phyloP scores from a whole-genome alignment of 163 green algal genomes.

The Scenedesmus sp. region DNA sequence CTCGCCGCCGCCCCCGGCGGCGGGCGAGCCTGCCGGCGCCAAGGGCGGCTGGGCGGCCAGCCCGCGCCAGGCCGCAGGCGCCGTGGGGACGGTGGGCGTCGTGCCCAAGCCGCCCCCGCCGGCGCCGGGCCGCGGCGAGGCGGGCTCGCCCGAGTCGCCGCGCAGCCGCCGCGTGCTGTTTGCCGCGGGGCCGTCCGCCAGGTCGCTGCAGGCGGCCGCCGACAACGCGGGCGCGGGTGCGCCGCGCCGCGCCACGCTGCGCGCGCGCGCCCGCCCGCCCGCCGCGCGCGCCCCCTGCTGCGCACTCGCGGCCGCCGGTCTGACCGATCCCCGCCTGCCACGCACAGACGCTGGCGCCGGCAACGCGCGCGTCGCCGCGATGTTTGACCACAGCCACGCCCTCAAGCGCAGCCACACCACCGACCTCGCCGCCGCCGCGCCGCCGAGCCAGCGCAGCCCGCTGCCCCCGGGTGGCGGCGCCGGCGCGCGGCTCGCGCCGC shows the following conservation, averaged over 20 bases:
- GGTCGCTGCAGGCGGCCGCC: slow-evolving; percentile 6
- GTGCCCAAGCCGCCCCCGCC: too few relatives aligned
- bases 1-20: neutral
- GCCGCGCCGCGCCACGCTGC: too few relatives aligned
- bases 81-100: too few relatives aligned
- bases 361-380: neutral
- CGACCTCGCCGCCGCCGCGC: neutral
- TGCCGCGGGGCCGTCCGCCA: neutral
- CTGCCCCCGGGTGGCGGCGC: neutral
- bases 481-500: neutral
- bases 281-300: too few relatives aligned
- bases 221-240: too few relatives aligned
- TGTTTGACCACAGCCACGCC: slow-evolving; percentile 26
- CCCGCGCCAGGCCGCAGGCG: too few relatives aligned
- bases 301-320: too few relatives aligned
- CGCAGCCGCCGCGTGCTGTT: slow-evolving; percentile 18
- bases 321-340: too few relatives aligned
- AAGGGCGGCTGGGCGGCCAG: too few relatives aligned
- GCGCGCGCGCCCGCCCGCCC: too few relatives aligned
- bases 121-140: too few relatives aligned
- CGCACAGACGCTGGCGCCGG: neutral
- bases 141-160: neutral
- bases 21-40: too few relatives aligned
- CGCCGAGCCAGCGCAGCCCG: neutral
- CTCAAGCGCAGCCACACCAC: slow-evolving; percentile 31